These are phyloP conservation scores for Prunus mume DNA, from an alignment of 306 rosid genomes.

Conservation along the genomic window DNA sequence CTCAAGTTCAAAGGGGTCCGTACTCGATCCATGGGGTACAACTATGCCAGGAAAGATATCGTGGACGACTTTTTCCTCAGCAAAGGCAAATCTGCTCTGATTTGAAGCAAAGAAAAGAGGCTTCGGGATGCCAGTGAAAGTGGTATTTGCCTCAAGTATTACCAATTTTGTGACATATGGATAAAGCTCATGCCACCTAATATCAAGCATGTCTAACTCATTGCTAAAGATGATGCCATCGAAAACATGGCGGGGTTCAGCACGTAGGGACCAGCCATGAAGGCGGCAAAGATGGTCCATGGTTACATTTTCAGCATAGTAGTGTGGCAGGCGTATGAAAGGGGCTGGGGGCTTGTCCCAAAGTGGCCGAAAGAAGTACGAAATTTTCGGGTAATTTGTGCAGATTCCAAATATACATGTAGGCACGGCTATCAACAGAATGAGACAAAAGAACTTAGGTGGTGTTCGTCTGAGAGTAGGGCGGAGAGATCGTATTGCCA, in stretches of 20 bases:
- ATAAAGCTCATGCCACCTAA: conserved; percentile 78
- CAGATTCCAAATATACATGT: conserved; percentile 43
- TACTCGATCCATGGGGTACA: conserved; percentile 35
- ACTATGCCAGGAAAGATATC: conserved; percentile 46
- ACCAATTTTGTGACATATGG: conserved; percentile 75
- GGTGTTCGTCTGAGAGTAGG: conserved; percentile 33
- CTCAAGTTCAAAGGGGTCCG: conserved; percentile 70
- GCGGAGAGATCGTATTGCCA: conserved; percentile 42
- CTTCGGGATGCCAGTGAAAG: conserved; percentile 85
- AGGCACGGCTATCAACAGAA: conserved; percentile 42
- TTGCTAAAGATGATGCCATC: conserved; percentile 88
- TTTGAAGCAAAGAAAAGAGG: conserved; percentile 56
- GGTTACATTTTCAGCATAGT: conserved; percentile 84
- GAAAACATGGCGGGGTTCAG: conserved; percentile 62
- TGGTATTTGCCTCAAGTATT: conserved; percentile 72
- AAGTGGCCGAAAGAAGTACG: conserved; percentile 83
- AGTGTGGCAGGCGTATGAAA: conserved; percentile 65
- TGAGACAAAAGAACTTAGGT: conserved; percentile 38
- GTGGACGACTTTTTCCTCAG: conserved; percentile 47
- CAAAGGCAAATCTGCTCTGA: conserved; percentile 55
- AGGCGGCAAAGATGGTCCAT: conserved; percentile 76
- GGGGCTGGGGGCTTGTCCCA: conserved; percentile 82
- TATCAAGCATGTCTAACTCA: conserved; percentile 83
- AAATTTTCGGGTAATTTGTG: conserved; percentile 46
- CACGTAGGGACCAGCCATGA: conserved; percentile 78